Base-by-base conservation (phyloP, 2,329 filamentous ascomycete genomes). In the Exophiala dermatitidis region DNA sequence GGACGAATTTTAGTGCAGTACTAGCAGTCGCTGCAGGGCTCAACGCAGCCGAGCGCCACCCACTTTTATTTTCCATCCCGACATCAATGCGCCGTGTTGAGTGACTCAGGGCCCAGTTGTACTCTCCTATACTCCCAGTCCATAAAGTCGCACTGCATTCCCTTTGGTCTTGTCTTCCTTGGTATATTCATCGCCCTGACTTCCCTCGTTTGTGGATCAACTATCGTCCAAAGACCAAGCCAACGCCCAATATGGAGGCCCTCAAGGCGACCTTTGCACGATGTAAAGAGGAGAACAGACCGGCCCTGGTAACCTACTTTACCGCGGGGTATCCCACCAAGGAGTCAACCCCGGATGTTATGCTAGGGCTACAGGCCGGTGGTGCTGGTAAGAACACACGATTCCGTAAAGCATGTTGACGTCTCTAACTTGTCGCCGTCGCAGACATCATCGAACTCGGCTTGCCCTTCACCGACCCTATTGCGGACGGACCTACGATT, bases 401-500 rank as follows among this genome's bases (percentile, higher is more conserved):
- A 41, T 5, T 10, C 9, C 29, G 4, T n/a, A 5, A 28, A 26
- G 8, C 28, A 12, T 8, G 28, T 26, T 34, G 3, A 41, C 12
- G 8, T 3, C 28, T 37, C 52, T 48, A 45, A 52, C 45, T 52
- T 2, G n/a, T 48, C 44, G 52, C 63, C 19, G 58, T 40, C 30
- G 5, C 63, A 89, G 93, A 98, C 71, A 77, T 98, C 56, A 94
- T 98, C 66, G 93, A 98, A 72, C 83, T 98, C 62, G 93, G 91
- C 59, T 84, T 95, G 52, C 93, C 93, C 48, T 98, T 98, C 74
- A 96, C 91, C 65, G 93, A 98, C 70, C 93, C 93, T 54, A 97
- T 97, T 71, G 93, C 91, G 63, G 93, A 98, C 72, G 93, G 93
- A 30, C 93, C 93, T 34, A 96, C 90, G 3, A 97, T 98, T 62